Evolutionary conservation across 2,329 filamentous ascomycete species (phyloP).

Genomic region (Pseudomassariella vexata): DNA sequence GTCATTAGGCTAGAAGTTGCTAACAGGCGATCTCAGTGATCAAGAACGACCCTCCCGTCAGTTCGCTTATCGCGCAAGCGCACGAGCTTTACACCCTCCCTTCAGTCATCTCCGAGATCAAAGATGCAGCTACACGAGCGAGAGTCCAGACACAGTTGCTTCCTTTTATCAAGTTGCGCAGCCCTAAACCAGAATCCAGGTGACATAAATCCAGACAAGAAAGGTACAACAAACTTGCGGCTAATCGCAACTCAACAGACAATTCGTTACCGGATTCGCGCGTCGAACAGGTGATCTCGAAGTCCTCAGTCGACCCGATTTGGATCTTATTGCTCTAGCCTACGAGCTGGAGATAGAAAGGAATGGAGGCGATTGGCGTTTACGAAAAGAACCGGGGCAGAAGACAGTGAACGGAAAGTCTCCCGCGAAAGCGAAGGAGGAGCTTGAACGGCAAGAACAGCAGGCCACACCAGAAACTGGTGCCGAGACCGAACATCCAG

Average conservation of each 20-base stretch:
- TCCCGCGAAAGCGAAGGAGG: constrained; percentile 38
- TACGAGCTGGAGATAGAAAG: constrained; percentile 93
- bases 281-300: constrained; percentile 82
- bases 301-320: constrained; percentile 82
- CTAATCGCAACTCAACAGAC: too few species aligned
- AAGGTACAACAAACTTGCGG: too few species aligned
- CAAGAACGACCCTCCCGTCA: constrained; percentile 83
- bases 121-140: constrained; percentile 73
- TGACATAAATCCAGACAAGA: too few species aligned
- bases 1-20: too few species aligned
- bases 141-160: constrained; percentile 79
- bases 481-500: too few species aligned
- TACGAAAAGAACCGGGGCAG: constrained; percentile 74
- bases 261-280: constrained; percentile 78
- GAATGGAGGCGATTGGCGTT: constrained; percentile 82
- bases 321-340: constrained; percentile 81
- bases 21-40: too few species aligned
- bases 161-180: constrained; percentile 76
- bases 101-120: constrained; percentile 80
- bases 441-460: too few species aligned
- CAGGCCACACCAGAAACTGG: too few species aligned
- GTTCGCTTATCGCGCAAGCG: constrained; percentile 71
- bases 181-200: constrained; percentile 64
- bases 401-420: constrained; percentile 69
- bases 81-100: constrained; percentile 78